Percentiles rank a stretch among this genome's conserved stretches.
These are phyloP conservation scores for Thielaviopsis populi DNA, from an alignment of 2,329 filamentous ascomycete genomes.

Conservation along the genomic window DNA sequence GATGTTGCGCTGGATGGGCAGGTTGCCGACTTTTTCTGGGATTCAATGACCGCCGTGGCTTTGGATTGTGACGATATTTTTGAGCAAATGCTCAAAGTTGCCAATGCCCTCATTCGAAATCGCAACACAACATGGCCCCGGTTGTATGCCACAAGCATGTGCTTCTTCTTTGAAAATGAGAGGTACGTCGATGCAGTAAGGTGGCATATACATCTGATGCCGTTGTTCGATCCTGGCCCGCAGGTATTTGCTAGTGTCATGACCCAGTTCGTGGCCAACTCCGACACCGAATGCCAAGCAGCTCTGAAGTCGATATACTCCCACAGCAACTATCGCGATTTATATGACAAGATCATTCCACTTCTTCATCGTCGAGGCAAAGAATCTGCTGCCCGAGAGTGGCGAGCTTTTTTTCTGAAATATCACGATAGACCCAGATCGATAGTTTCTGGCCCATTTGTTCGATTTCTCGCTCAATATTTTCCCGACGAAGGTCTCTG, in stretches of 20 bases:
- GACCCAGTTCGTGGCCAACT: slow-evolving; percentile 27
- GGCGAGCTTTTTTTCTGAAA: slow-evolving; percentile 31
- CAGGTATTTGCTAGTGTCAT: slow-evolving; percentile 32
- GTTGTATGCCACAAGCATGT: slow-evolving; percentile 34
- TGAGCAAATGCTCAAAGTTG: neutral
- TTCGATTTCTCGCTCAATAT: slow-evolving; percentile 34
- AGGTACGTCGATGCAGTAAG: slow-evolving; percentile 27
- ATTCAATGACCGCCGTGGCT: slow-evolving; percentile 11
- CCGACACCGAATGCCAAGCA: slow-evolving; percentile 25
- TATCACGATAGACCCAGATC: slow-evolving; percentile 11
- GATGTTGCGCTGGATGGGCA: slow-evolving; percentile 12
- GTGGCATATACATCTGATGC: slow-evolving; percentile 35
- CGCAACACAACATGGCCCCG: slow-evolving; percentile 30
- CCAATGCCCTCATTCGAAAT: neutral
- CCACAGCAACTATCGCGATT: slow-evolving; percentile 27
- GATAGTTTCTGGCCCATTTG: slow-evolving; percentile 31
- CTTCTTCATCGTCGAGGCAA: slow-evolving; percentile 34
- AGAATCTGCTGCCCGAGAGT: slow-evolving; percentile 30
- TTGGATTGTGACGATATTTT: slow-evolving; percentile 5
- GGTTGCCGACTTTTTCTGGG: slow-evolving; percentile 14
- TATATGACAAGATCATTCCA: slow-evolving; percentile 40
- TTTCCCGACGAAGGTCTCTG: slow-evolving; percentile 28
- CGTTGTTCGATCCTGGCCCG: slow-evolving; percentile 29
- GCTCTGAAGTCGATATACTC: slow-evolving; percentile 33
- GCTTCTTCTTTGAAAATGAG: slow-evolving; percentile 28